These are phyloP conservation scores for Hypoxylon rickii DNA, from an alignment of 495 filamentous ascomycete genomes.

Conservation along the genomic window DNA sequence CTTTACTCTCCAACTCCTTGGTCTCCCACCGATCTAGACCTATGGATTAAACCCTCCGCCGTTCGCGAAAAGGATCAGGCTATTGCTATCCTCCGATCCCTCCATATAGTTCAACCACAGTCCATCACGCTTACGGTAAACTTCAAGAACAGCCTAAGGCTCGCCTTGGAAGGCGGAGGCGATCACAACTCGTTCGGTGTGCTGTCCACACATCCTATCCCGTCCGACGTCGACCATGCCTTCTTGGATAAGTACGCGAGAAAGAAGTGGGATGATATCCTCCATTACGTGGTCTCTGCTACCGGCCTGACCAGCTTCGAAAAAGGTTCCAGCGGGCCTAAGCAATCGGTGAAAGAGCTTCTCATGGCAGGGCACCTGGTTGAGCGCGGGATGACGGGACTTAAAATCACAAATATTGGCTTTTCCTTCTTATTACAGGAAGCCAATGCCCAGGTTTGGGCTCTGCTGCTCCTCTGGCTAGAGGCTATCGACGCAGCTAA, in stretches of 20 bases:
- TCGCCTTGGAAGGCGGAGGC: constrained; percentile 85
- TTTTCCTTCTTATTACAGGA: constrained; percentile 96
- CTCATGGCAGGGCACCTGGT: constrained; percentile 81
- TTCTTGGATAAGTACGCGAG: constrained; percentile 87
- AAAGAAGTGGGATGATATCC: constrained; percentile 90
- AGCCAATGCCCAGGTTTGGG: constrained; percentile 95
- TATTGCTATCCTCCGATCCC: constrained; percentile 73
- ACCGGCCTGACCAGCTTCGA: constrained; percentile 47
- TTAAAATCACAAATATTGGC: constrained; percentile 83
- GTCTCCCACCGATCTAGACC: constrained; percentile 73
- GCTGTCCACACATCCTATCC: constrained; percentile 64
- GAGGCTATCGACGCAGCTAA: constrained; percentile 68
- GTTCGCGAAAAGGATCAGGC: constrained; percentile 80
- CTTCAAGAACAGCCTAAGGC: constrained; percentile 76
- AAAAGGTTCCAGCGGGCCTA: constrained; percentile 55
- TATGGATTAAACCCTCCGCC: constrained; percentile 78
- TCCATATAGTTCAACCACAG: constrained; percentile 75
- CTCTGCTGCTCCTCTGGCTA: constrained; percentile 88
- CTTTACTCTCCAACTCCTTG: constrained; percentile 84
- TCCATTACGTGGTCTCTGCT: constrained; percentile 86
- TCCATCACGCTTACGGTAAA: constrained; percentile 72
- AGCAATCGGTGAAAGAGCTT: constrained; percentile 79
- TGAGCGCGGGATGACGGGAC: constrained; percentile 56
- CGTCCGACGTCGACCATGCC: constrained; percentile 61
- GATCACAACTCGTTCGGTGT: constrained; percentile 88